Conservation (phyloP, 2,329 filamentous ascomycete genomes). For the Didymella keratinophila region DNA sequence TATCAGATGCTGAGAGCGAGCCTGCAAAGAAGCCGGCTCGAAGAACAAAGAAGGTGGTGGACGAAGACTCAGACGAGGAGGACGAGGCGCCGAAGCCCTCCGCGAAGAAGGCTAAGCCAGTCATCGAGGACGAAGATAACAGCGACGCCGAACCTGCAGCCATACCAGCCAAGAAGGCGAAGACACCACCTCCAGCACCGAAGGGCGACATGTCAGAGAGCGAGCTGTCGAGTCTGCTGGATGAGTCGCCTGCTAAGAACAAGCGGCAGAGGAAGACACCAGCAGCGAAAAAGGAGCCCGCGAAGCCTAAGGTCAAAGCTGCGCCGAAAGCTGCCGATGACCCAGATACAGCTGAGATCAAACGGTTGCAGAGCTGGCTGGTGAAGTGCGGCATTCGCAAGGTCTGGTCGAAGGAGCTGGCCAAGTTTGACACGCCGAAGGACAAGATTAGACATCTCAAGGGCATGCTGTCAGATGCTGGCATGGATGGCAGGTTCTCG, state of each 20-base stretch:
- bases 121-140: constrained; percentile 26
- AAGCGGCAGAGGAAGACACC: constrained; percentile 55
- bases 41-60: constrained; percentile 37
- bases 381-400: constrained; percentile 92
- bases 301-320: constrained; percentile 50
- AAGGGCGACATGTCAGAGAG: constrained; percentile 59
- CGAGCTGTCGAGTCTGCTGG: constrained; percentile 78
- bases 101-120: constrained; percentile 20
- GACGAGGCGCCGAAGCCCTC: constrained; percentile 24
- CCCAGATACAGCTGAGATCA: constrained; percentile 80
- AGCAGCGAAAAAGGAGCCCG: constrained; percentile 34
- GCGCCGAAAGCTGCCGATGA: constrained; percentile 55
- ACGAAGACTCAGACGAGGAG: constrained; percentile 43
- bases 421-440: constrained; percentile 73
- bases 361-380: constrained; percentile 84
- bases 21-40: constrained; percentile 35
- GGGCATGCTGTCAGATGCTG: constrained; percentile 77
- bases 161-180: constrained; percentile 21
- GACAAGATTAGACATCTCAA: constrained; percentile 86
- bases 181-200: constrained; percentile 21
- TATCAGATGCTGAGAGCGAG: constrained; percentile 40
- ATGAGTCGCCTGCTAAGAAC: constrained; percentile 72
- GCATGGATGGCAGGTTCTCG: constrained; percentile 90
- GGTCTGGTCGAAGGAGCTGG: constrained; percentile 84
- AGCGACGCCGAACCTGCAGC: constrained; percentile 23